phyloP scores from a whole-genome alignment of 257 asterid species.

The Thymus quinquecostatus region DNA sequence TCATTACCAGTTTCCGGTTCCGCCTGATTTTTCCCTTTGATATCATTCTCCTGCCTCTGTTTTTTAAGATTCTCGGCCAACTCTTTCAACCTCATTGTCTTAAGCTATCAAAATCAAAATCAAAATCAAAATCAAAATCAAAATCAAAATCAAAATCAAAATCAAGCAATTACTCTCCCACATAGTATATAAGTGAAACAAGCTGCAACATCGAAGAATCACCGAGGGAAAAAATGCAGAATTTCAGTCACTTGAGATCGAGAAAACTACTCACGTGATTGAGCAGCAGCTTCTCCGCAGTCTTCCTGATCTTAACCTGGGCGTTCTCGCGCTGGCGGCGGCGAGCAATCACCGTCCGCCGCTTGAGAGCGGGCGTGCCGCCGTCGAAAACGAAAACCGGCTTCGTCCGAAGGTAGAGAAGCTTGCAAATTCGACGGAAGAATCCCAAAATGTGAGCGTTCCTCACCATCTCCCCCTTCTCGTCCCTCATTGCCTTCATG shows the following conservation, averaged over 20 bases:
- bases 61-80: conserved; percentile 72
- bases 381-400: conserved; percentile 98
- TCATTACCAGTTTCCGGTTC: conserved; percentile 32
- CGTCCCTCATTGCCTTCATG: conserved; percentile 98
- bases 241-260: background rate
- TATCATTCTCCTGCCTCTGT: conserved; percentile 65
- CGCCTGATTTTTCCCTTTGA: conserved; percentile 57
- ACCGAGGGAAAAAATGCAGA: background rate
- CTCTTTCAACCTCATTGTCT: conserved; percentile 77
- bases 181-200: background rate
- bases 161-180: background rate
- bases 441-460: conserved; percentile 91
- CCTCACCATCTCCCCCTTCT: conserved; percentile 94
- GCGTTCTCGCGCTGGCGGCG: conserved; percentile 99
- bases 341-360: conserved; percentile 90
- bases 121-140: too few relatives aligned
- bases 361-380: conserved; percentile 92
- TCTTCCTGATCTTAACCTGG: conserved; percentile 91
- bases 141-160: too few relatives aligned
- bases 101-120: conserved; percentile 59
- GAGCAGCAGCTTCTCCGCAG: conserved; percentile 94
- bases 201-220: background rate
- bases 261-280: conserved; percentile 61
- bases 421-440: conserved; percentile 95
- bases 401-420: conserved; percentile 80